Percentiles rank a stretch among this genome's conserved stretches.
Conservation (phyloP, 1,284 basidiomycete genomes). For the Boletellus deceptivus region DNA sequence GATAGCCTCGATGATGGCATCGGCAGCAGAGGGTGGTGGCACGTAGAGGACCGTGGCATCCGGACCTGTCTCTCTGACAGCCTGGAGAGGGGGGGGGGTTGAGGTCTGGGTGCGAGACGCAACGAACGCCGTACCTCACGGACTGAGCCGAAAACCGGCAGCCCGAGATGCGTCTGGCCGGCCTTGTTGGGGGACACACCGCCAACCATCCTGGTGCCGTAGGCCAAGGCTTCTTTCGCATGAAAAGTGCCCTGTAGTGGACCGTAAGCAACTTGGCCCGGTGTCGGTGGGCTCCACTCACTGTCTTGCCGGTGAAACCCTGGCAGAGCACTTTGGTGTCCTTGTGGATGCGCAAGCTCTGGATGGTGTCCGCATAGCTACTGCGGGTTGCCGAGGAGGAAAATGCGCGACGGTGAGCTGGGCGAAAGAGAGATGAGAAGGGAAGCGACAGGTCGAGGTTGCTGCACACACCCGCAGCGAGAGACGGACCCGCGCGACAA, state of each 20-base stretch:
- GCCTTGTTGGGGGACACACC: slow-evolving; percentile 98
- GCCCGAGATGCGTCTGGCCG: slow-evolving; percentile 91
- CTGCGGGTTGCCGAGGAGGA: slow-evolving; percentile 69
- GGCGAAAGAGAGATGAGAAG: background rate
- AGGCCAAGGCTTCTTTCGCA: slow-evolving; percentile 89
- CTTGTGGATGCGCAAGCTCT: slow-evolving; percentile 91
- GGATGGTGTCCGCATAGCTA: slow-evolving; percentile 87
- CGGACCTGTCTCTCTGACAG: slow-evolving; percentile 79
- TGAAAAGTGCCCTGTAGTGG: slow-evolving; percentile 89
- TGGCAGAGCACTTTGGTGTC: slow-evolving; percentile 95
- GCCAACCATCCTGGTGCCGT: slow-evolving; percentile 96
- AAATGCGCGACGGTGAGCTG: slow-evolving; percentile 74
- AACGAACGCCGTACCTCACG: slow-evolving; percentile 63
- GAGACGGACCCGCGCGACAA: slow-evolving; percentile 55
- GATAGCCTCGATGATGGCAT: slow-evolving; percentile 96
- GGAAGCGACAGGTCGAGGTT: background rate
- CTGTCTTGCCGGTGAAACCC: slow-evolving; percentile 97
- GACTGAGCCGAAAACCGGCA: slow-evolving; percentile 94
- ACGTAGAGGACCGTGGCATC: slow-evolving; percentile 96
- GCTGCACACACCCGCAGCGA: slow-evolving; percentile 40
- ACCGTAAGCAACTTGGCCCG: slow-evolving; percentile 8
- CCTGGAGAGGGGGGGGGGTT: slow-evolving; percentile 57
- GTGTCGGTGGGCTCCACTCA: slow-evolving; percentile 38
- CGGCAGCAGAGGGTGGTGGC: slow-evolving; percentile 88
- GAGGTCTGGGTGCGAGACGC: background rate